Conservation (phyloP, 176 grass and related monocot species). For the Carex cristatella region DNA sequence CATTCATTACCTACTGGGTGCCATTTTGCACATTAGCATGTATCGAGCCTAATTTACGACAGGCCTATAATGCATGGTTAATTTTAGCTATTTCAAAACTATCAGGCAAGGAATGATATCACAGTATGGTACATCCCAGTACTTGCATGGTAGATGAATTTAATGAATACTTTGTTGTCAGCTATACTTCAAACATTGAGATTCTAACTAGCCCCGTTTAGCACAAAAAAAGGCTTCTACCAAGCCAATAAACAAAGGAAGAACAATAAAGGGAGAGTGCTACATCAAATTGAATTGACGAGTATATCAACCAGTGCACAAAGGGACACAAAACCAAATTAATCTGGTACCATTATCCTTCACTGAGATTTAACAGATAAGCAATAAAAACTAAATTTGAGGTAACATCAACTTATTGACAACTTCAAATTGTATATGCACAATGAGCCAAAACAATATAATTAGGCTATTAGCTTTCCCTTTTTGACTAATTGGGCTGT, state of each 20-base stretch:
- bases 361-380: neutral
- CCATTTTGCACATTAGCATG: neutral
- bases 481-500: neutral
- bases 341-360: neutral
- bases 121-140: neutral
- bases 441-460: neutral
- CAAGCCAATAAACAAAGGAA: neutral
- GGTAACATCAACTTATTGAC: neutral
- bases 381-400: neutral
- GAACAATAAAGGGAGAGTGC: neutral
- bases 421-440: neutral
- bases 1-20: neutral
- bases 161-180: neutral
- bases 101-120: neutral
- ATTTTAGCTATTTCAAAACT: neutral
- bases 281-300: neutral
- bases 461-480: neutral
- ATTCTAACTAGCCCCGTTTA: neutral
- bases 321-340: neutral
- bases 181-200: neutral
- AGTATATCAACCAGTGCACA: neutral
- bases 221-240: neutral
- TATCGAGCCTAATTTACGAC: neutral
- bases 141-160: neutral
- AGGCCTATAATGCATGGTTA: neutral